Conservation (phyloP, 2,329 filamentous ascomycete genomes). For the Fusarium denticulatum region DNA sequence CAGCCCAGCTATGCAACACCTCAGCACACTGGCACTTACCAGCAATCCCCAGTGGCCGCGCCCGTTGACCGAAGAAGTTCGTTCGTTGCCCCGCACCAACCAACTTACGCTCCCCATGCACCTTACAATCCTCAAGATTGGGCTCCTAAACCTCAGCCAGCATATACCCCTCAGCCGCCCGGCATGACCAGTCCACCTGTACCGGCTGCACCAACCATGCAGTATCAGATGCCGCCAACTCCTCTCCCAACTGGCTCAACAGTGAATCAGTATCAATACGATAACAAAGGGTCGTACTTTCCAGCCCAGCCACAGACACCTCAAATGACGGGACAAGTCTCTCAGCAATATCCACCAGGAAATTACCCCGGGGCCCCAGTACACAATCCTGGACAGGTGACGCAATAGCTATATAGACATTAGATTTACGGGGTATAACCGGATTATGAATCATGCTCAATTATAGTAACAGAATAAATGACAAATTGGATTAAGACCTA, state of each 20-base stretch:
- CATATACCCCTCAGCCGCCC: not conserved
- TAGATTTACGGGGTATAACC: too few species aligned
- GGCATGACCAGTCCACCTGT: fast-evolving
- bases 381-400: not conserved
- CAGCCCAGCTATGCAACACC: not conserved
- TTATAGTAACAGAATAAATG: too few species aligned
- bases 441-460: too few species aligned
- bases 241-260: not conserved
- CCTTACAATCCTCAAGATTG: constrained; percentile 30
- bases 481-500: too few species aligned
- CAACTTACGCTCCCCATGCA: not conserved
- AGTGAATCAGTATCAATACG: not conserved
- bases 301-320: not conserved
- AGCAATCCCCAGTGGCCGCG: not conserved
- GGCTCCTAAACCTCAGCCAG: not conserved
- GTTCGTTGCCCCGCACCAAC: not conserved
- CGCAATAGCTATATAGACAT: not conserved
- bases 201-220: not conserved
- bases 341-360: not conserved
- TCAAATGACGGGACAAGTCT: not conserved
- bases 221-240: constrained; percentile 10
- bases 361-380: constrained; percentile 10
- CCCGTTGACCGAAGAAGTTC: constrained; percentile 6
- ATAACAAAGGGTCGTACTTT: constrained; percentile 9
- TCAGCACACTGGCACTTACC: not conserved